Evolutionary conservation across 768 basidiomycete genomes (phyloP), one percentile per base, ranked within the genome.

Genomic region (Sarcodon sp.): DNA sequence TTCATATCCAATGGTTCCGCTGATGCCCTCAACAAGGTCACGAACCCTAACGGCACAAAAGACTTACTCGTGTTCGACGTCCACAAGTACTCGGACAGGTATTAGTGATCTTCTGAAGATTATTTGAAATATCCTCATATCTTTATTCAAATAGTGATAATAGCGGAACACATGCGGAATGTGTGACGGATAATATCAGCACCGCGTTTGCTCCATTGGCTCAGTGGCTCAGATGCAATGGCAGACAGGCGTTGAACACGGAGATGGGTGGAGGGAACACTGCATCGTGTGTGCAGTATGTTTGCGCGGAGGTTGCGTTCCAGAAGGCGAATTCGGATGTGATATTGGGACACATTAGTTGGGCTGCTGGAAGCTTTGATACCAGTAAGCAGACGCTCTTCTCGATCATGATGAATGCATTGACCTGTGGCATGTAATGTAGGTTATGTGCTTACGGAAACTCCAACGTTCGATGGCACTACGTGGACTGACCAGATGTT

Each of bases 211-310:
- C 53, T 2, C 68, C 71, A 6, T 66, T 79, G n/a, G 61, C 69
- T 1, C 55, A 59, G 13, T 80, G 71, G 70, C 66, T 80, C 3
- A 67, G 73, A 34, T 57, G 58, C 44, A 69, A 77, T 43, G 65
- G 65, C 2, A 66, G 78, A 13, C 72, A 75, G 53, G 79, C 77
- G 1, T 62, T 81, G 54, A 71, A 78, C 57, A 73, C 76, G 8
- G 79, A 80, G 56, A 79, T 76, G 1, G 79, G 79, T 35, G 79
- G 76, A 13, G 77, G 77, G 10, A 68, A 78, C 53, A 64, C 66
- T 13, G 65, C 66, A 7, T 68, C 67, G 7, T 79, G 77, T 54
- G 60, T 67, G 4, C 57, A 60, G 13, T 70, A 66, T 50, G 60
- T 73, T 51, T 72, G 67, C 38, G 63, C 73, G 50, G 69, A 75